phyloP scores from a whole-genome alignment of 768 basidiomycete genomes.

The Gloeostereum incarnatum region DNA sequence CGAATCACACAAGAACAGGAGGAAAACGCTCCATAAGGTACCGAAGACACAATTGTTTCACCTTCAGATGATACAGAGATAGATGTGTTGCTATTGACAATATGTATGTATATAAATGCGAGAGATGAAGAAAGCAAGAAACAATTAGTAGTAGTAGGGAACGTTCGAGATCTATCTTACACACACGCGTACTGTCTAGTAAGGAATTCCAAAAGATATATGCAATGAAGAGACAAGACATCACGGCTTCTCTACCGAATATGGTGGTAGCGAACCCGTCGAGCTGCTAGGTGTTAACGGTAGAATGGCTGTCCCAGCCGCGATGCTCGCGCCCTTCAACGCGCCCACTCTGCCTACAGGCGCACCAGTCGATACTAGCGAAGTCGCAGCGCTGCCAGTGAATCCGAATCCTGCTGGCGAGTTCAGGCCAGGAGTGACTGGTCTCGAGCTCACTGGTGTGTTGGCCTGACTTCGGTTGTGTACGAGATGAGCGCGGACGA shows the following conservation, averaged over 20 bases:
- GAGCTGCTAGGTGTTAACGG: slow-evolving; percentile 23
- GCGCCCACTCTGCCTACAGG: slow-evolving; percentile 5
- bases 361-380: slow-evolving; percentile 5
- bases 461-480: slow-evolving; percentile 83
- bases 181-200: no score
- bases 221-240: neutral
- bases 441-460: slow-evolving; percentile 61
- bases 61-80: no score
- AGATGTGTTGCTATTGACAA: no score
- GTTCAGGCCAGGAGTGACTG: slow-evolving; percentile 45
- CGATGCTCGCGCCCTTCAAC: no score
- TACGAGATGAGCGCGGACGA: slow-evolving; percentile 87
- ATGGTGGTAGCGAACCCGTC: slow-evolving; percentile 33
- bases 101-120: no score
- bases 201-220: neutral
- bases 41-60: no score
- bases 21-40: no score
- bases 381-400: slow-evolving; percentile 6
- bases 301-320: slow-evolving; percentile 5
- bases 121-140: no score
- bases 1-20: no score
- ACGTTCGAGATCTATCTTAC: no score
- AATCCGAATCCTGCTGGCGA: slow-evolving; percentile 3
- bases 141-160: no score
- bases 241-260: slow-evolving; percentile 15